Base-by-base conservation (phyloP, 2,329 filamentous ascomycete genomes). In the Neonectria ditissima region DNA sequence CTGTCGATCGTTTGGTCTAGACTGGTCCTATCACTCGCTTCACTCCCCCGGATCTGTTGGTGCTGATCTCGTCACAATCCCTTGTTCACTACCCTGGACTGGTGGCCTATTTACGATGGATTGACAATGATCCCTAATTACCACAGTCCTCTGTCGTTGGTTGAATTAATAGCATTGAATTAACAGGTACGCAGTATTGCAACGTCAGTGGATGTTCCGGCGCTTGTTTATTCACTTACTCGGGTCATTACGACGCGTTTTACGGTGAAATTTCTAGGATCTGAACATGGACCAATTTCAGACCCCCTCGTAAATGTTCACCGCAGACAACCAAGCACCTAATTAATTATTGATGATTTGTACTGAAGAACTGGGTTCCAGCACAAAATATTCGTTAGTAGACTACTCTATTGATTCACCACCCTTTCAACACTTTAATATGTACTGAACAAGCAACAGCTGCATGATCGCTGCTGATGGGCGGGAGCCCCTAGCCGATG, bases 1-100 rank as follows among this genome's bases (percentile, higher is more conserved):
- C 14, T 62, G 68, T 54, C 59, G 66, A 72, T 72, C 69, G 54
- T 28, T 52, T 28, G 60, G 66, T 69, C 68, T 68, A 50, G 57
- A 53, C 63, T 9, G 44, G 44, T 45, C 28, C 26, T 16, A 26
- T 45, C 47, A 22, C 43, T 41, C 45, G 10, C 9, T 37, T 20
- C 16, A 18, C 14, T 22, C 26, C 37, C 30, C n/a, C 18, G 20
- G 34, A 20, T 34, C 26, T 13, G 20, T 11, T 9, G 5, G 13
- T n/a, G 28, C 28, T 32, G 28, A 50, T 32, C 47, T n/a, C n/a
- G n/a, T n/a, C 14, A 37, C 34, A 37, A 37, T 50, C 65, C 59
- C 64, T 57, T 28, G 32, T 20, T 52, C 51, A 13, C 47, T 39
- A 48, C 32, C 51, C 32, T 37, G 22, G n/a, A 58, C 55, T 39